Evolutionary conservation across 345 rosid species (phyloP).

Genomic region (Syzygium jambos): DNA sequence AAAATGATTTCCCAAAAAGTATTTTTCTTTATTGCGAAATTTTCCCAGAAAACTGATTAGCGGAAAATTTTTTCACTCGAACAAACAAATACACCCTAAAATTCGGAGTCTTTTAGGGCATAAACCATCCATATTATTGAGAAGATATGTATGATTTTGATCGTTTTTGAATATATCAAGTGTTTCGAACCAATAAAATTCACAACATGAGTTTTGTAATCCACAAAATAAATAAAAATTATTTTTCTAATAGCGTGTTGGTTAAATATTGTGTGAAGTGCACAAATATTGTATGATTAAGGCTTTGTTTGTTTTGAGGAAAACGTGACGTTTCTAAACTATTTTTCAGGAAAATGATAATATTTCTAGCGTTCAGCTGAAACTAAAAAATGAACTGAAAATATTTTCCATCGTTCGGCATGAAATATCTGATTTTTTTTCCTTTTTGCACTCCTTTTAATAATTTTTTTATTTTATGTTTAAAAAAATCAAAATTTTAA

Average conservation of each 20-base stretch:
- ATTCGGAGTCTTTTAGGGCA: rapidly evolving
- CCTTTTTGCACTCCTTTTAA: too few relatives aligned
- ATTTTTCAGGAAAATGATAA: too few relatives aligned
- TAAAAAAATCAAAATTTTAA: too few relatives aligned
- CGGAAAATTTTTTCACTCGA: rapidly evolving
- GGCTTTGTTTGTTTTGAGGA: too few relatives aligned
- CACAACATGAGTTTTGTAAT: not conserved
- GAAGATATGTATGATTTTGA: rapidly evolving
- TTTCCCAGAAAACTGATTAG: rapidly evolving
- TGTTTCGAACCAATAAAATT: not conserved
- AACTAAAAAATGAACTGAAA: too few relatives aligned
- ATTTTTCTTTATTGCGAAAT: rapidly evolving
- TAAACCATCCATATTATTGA: rapidly evolving
- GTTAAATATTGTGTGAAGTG: too few relatives aligned
- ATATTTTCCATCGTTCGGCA: too few relatives aligned
- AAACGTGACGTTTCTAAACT: too few relatives aligned
- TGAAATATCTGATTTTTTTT: too few relatives aligned
- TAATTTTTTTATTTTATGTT: too few relatives aligned
- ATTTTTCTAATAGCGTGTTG: not conserved
- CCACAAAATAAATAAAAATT: not conserved
- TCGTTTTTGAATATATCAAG: not conserved
- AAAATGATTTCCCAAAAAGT: rapidly evolving
- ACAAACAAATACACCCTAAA: rapidly evolving
- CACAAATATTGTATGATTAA: too few relatives aligned
- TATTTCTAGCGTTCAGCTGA: too few relatives aligned